Evolutionary conservation across 148 eudicot genomes (phyloP).

Genomic region (Simmondsia chinensis): DNA sequence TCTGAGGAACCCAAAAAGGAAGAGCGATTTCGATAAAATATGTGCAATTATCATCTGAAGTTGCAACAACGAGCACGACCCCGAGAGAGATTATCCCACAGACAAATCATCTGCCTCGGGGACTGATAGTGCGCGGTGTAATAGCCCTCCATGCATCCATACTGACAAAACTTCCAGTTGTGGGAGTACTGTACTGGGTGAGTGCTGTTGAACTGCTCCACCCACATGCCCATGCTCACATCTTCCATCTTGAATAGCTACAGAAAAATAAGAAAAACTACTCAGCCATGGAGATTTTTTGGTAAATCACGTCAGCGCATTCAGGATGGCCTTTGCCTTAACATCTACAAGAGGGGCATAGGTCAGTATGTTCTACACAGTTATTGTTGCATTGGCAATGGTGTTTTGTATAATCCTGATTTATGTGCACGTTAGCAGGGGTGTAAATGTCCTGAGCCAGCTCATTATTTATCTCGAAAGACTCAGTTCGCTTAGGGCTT

Average conservation of each 20-base stretch:
- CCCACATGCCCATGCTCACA: conserved; percentile 99
- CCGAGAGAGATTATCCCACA: conserved; percentile 69
- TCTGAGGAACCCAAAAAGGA: too few species aligned
- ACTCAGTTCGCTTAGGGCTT: too few species aligned
- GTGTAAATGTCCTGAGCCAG: too few species aligned
- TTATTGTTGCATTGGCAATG: background rate
- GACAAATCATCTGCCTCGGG: conserved; percentile 82
- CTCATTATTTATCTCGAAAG: too few species aligned
- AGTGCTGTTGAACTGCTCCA: conserved; percentile 86
- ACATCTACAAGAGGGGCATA: too few species aligned
- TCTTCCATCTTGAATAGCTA: conserved; percentile 99
- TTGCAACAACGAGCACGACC: conserved; percentile 83
- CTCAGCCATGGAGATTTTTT: too few species aligned
- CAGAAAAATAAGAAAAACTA: background rate
- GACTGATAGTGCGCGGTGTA: conserved; percentile 96
- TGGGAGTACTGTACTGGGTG: conserved; percentile 67
- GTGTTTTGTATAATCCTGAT: background rate
- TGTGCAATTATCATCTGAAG: conserved; percentile 41
- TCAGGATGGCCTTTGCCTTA: too few species aligned
- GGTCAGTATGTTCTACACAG: too few species aligned
- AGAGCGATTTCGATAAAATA: too few species aligned
- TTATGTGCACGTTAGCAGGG: too few species aligned
- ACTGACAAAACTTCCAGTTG: conserved; percentile 88
- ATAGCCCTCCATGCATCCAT: conserved; percentile 84
- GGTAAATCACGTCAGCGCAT: too few species aligned